These are phyloP conservation scores for Ceratocystis albifundus DNA, from an alignment of 2,329 filamentous ascomycete species.

Conservation along the genomic window DNA sequence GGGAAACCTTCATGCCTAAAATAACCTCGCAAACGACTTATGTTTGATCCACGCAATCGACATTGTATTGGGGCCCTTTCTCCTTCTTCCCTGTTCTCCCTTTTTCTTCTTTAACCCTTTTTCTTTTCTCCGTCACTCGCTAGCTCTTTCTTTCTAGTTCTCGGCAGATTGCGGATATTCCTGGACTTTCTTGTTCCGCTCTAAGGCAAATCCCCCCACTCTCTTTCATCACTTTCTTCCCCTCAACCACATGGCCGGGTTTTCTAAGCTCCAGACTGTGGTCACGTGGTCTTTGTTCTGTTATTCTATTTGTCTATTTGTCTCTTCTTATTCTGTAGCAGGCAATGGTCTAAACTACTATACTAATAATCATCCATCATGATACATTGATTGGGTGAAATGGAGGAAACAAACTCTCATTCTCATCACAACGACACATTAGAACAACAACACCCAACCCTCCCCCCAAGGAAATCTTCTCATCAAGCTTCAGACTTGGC, in stretches of 20 bases:
- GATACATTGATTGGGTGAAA: too few relatives aligned
- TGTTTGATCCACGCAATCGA: background rate
- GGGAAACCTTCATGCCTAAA: too few relatives aligned
- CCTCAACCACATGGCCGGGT: background rate
- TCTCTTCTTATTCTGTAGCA: background rate
- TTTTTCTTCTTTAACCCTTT: background rate
- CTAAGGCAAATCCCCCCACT: background rate
- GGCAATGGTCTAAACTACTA: background rate
- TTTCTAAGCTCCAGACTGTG: background rate
- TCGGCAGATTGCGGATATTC: conserved; percentile 10
- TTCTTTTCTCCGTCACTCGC: too few relatives aligned
- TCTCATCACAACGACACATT: too few relatives aligned
- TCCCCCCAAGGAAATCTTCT: too few relatives aligned
- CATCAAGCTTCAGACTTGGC: too few relatives aligned
- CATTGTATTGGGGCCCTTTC: background rate
- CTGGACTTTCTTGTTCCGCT: background rate
- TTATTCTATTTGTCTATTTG: background rate
- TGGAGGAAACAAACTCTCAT: too few relatives aligned
- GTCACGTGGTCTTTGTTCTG: background rate
- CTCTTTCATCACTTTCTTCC: background rate
- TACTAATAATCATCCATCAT: too few relatives aligned
- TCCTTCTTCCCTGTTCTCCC: background rate
- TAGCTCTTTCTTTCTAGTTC: background rate
- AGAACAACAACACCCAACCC: too few relatives aligned
- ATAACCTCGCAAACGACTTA: too few relatives aligned